These are phyloP conservation scores for Alnus glutinosa DNA, from an alignment of 306 rosid species.

Conservation along the genomic window DNA sequence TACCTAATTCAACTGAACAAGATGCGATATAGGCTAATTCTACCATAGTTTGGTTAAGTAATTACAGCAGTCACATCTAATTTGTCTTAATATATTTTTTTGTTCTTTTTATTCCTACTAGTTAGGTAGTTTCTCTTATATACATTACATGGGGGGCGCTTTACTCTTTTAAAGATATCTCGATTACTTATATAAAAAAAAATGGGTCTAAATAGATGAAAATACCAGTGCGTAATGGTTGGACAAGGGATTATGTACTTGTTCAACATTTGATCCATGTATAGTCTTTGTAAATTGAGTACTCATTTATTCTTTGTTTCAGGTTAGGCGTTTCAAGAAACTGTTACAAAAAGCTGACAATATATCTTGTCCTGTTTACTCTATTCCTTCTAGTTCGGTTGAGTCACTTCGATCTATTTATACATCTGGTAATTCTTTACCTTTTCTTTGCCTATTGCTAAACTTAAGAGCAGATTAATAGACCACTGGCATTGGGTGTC, in stretches of 20 bases:
- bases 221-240: not conserved
- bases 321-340: constrained; percentile 80
- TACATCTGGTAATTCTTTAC: constrained; percentile 58
- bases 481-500: not conserved
- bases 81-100: not conserved
- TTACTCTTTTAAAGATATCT: too few species aligned
- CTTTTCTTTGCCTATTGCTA: constrained; percentile 1
- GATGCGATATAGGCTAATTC: not conserved
- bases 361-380: constrained; percentile 50
- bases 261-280: constrained; percentile 20
- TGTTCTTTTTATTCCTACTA: too few species aligned
- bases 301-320: constrained; percentile 29
- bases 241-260: not conserved
- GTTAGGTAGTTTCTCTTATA: too few species aligned
- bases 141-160: too few species aligned
- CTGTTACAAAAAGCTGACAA: constrained; percentile 77
- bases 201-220: not conserved
- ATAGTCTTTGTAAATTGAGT: constrained; percentile 19
- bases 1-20: not conserved
- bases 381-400: constrained; percentile 54
- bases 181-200: too few species aligned
- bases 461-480: constrained; percentile 5
- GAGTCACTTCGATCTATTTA: constrained; percentile 60
- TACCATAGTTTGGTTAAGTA: not conserved
- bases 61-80: not conserved